These are phyloP conservation scores for Terana coerulea DNA, from an alignment of 768 basidiomycete genomes.

Conservation along the genomic window DNA sequence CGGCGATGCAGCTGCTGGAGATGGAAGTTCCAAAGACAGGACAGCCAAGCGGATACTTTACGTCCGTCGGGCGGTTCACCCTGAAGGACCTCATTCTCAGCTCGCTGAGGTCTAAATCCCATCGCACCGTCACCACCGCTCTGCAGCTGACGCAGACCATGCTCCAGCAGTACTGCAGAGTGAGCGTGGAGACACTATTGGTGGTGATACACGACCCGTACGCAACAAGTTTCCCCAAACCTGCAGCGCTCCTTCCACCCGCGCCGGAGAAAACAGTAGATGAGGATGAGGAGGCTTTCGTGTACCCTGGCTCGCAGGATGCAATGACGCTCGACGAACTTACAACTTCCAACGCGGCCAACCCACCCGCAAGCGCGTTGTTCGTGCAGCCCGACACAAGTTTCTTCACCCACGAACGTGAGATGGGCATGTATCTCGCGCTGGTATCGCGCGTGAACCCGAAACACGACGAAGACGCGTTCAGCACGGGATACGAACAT, in stretches of 20 bases:
- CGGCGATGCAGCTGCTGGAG: conserved; percentile 87
- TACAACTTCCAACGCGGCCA: conserved; percentile 7
- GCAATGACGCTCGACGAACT: too few relatives aligned
- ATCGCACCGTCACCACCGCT: conserved; percentile 68
- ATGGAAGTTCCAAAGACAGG: conserved; percentile 75
- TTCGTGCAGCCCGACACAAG: conserved; percentile 69
- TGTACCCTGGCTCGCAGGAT: conserved; percentile 41
- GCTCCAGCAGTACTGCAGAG: conserved; percentile 61
- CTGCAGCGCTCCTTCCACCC: conserved; percentile 33
- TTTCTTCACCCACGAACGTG: conserved; percentile 76
- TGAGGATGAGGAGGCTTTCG: conserved; percentile 49
- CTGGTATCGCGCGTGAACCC: conserved; percentile 78
- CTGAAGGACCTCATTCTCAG: conserved; percentile 84
- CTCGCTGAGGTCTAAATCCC: conserved; percentile 67
- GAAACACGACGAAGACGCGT: conserved; percentile 60
- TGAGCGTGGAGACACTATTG: conserved; percentile 65
- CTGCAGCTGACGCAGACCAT: conserved; percentile 79
- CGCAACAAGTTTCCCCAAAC: conserved; percentile 74
- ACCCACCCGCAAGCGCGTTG: conserved; percentile 28
- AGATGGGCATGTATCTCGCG: conserved; percentile 76
- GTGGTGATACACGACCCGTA: conserved; percentile 62
- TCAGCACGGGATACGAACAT: conserved; percentile 83
- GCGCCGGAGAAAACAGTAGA: conserved; percentile 29
- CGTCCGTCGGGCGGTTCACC: conserved; percentile 84
- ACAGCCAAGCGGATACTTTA: conserved; percentile 77